phyloP scores from a whole-genome alignment of 192 early-diverging fungal species.

The Phlyctochytrium planicorne region DNA sequence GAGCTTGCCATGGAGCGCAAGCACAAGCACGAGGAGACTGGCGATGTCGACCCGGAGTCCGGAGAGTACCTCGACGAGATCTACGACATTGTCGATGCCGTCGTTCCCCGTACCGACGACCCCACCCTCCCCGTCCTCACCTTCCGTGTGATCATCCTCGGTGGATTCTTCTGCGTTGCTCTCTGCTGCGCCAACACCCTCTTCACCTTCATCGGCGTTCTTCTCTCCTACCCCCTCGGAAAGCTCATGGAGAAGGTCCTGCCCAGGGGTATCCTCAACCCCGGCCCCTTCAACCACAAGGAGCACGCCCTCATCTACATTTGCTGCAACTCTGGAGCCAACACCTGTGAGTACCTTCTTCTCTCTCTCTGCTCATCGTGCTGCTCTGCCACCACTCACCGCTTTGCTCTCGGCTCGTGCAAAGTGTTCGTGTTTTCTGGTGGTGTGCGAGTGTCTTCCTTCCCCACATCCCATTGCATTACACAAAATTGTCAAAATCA shows the following conservation, averaged over 20 bases:
- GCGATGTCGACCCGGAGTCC: background rate
- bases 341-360: background rate
- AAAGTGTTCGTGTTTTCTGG: constrained; percentile 72
- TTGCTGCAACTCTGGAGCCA: background rate
- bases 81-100: constrained; percentile 8
- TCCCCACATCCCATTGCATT: too few species aligned
- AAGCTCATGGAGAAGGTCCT: constrained; percentile 53
- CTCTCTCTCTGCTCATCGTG: too few species aligned
- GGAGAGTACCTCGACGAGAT: too few species aligned
- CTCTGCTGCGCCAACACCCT: constrained; percentile 41
- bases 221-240: constrained; percentile 78
- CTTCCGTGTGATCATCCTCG: constrained; percentile 46
- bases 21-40: background rate
- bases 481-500: constrained; percentile 31
- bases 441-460: constrained; percentile 33
- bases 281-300: constrained; percentile 57
- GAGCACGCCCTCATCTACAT: constrained; percentile 50
- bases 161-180: constrained; percentile 20
- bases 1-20: background rate
- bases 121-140: constrained; percentile 45
- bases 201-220: constrained; percentile 75
- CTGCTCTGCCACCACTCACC: too few species aligned
- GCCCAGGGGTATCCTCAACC: constrained; percentile 49
- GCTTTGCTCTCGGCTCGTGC: too few species aligned
- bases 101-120: constrained; percentile 37